Percentiles rank a stretch among this genome's conserved stretches.
phyloP scores from a whole-genome alignment of 768 basidiomycete genomes.

The Lenzites betulinus region DNA sequence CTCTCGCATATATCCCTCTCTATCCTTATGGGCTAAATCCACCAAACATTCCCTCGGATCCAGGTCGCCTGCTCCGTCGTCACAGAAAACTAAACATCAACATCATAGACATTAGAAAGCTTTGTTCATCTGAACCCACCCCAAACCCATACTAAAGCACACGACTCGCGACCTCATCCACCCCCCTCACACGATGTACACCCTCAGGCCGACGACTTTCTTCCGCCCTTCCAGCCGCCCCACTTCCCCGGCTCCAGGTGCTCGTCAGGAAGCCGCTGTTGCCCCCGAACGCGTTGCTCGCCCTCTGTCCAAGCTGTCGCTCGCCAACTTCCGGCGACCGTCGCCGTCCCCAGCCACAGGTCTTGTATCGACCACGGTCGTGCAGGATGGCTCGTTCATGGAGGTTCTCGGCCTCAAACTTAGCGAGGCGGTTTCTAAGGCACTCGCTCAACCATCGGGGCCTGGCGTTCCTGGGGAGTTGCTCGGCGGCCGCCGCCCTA shows the following conservation, averaged over 20 bases:
- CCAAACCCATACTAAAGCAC: constrained; percentile 13
- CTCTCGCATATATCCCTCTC: constrained; percentile 17
- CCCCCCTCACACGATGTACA: constrained; percentile 45
- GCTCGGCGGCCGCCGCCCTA: constrained; percentile 66
- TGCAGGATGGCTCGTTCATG: constrained; percentile 81
- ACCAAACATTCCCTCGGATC: constrained; percentile 34
- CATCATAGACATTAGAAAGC: constrained; percentile 16
- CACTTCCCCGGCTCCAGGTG: constrained; percentile 55
- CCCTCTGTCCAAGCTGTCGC: constrained; percentile 58
- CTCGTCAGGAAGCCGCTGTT: constrained; percentile 40
- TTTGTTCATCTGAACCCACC: constrained; percentile 4
- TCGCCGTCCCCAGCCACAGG: constrained; percentile 46
- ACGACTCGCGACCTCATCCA: constrained; percentile 29
- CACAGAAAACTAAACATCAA: constrained; percentile 32
- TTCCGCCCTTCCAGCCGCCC: constrained; percentile 66
- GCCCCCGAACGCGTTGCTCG: constrained; percentile 48
- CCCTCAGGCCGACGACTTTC: constrained; percentile 67
- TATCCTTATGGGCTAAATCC: constrained; percentile 44
- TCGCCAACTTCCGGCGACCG: constrained; percentile 59
- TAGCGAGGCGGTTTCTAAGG: constrained; percentile 80
- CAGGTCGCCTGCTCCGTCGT: constrained; percentile 43
- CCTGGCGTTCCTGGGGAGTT: constrained; percentile 52
- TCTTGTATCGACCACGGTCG: constrained; percentile 42
- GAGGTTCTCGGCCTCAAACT: constrained; percentile 75
- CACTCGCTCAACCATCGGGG: constrained; percentile 65